Evolutionary conservation across 2,329 filamentous ascomycete species (phyloP), one percentile per base, ranked within the genome.

Genomic region (Cryphonectria parasitica): DNA sequence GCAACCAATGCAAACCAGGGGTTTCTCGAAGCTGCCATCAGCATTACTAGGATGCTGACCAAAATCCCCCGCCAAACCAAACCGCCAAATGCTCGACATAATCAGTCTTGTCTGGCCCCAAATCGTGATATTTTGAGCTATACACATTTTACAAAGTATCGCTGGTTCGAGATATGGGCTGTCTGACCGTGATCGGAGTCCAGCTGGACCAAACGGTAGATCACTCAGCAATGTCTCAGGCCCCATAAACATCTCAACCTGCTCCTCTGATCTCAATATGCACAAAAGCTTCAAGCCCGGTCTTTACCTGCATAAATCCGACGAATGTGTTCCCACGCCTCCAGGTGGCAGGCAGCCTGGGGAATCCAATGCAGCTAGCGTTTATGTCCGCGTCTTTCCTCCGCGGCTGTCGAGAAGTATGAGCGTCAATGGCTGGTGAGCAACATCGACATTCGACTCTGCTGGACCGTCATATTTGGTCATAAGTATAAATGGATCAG

Each of bases 21-120:
- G 25, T 13, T 67, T 67, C 65, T 61, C n/a, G 65, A 67, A 67
- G 65, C 65, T 61, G 65, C 65, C n/a, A 61, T 61, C 5, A 19
- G 13, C 8, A 10, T 22, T 39, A 5, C 25, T 7, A 11, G 25
- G n/a, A 17, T 56, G 52, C 25, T 31, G 15, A 31, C 13, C 25
- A 31, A 19, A 49, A 5, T 4, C 8, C 22, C 22, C 17, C 45
- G 22, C 45, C 45, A 49, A n/a, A 49, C 7, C 45, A n/a, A n/a
- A 49, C 0, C 45, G 10, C 22, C 45, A 49, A 49, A n/a, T 49
- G 45, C 17, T n/a, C 7, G 19, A 11, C 45, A n/a, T 22, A 3
- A 49, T 8, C 45, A 49, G 45, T 11, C 22, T 45, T 34, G 43
- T 45, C 17, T 45, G 19, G 17, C 17, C 39, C 1, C 3, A 43